Conservation (phyloP, 306 rosid species). For the Ziziphus jujuba region DNA sequence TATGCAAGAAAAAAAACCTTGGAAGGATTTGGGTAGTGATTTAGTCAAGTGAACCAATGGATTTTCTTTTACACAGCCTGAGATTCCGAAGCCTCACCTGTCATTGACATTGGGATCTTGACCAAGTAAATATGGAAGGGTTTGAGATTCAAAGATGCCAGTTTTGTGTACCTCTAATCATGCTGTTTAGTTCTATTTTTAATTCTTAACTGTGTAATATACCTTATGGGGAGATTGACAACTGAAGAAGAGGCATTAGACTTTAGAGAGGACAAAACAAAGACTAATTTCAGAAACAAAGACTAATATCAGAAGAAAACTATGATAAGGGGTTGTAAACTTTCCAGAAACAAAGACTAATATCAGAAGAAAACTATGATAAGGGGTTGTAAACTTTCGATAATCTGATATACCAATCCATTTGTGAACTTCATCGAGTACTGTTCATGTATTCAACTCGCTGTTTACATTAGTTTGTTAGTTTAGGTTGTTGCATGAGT, state of each 20-base stretch:
- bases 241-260: neutral
- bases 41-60: neutral
- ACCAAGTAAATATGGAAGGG: neutral
- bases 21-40: neutral
- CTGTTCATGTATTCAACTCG: conserved; percentile 16
- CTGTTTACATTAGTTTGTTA: conserved; percentile 16
- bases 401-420: no score
- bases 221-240: neutral
- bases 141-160: neutral
- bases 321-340: neutral
- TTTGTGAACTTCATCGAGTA: no score
- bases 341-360: neutral
- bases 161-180: neutral
- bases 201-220: neutral
- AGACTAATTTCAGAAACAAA: neutral
- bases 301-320: neutral
- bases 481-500: conserved; percentile 12
- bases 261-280: no score
- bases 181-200: neutral
- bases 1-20: neutral
- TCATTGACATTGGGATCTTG: neutral
- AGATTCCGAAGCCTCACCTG: conserved; percentile 3
- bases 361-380: neutral
- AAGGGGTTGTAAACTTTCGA: neutral
- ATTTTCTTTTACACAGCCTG: neutral